Evolutionary conservation across 805 yeast species (phyloP).

Genomic region (Yarrowia bubula): DNA sequence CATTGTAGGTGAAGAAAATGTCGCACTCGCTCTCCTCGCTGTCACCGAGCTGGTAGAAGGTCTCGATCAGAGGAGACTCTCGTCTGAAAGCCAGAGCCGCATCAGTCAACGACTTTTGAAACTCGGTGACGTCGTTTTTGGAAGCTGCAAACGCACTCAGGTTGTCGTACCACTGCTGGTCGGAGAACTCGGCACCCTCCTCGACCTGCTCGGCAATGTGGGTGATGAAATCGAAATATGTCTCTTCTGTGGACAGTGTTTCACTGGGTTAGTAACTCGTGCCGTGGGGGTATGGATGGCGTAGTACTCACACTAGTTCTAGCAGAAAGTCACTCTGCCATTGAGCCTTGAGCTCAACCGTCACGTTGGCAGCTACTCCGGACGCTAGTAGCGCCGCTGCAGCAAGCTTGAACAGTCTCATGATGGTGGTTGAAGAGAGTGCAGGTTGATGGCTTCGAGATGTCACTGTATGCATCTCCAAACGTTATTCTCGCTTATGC

Average conservation of each 20-base stretch:
- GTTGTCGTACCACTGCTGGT: constrained; percentile 30
- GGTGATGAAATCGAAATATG: constrained; percentile 3
- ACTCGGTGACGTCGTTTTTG: constrained; percentile 24
- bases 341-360: constrained; percentile 23
- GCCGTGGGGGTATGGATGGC: neutral
- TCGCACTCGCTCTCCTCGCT: constrained; percentile 43
- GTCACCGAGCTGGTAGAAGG: constrained; percentile 52
- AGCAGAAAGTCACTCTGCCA: constrained; percentile 21
- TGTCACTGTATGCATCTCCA: neutral
- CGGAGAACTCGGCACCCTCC: constrained; percentile 28
- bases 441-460: neutral
- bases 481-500: neutral
- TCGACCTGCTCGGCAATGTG: constrained; percentile 11
- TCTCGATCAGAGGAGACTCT: constrained; percentile 59
- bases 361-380: constrained; percentile 18
- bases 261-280: neutral
- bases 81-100: constrained; percentile 49
- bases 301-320: constrained; percentile 20
- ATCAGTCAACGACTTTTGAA: constrained; percentile 38
- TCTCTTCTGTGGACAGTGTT: neutral
- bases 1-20: constrained; percentile 55
- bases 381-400: constrained; percentile 20
- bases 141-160: constrained; percentile 33
- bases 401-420: constrained; percentile 18
- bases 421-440: neutral